These are phyloP conservation scores for Mycena rosella DNA, from an alignment of 768 basidiomycete species.

Conservation along the genomic window DNA sequence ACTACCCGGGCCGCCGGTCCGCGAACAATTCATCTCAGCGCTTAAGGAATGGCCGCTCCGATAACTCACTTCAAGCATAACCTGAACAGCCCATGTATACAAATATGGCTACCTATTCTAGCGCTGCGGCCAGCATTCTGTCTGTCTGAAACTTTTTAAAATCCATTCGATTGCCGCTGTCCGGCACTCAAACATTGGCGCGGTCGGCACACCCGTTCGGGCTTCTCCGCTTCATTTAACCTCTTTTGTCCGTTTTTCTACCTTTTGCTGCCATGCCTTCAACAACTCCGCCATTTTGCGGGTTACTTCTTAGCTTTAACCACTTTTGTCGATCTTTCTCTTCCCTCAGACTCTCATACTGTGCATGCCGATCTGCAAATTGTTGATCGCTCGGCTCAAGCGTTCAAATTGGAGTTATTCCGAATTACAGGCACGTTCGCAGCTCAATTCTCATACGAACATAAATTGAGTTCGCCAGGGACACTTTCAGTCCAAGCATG, in stretches of 20 bases:
- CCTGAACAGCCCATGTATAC: constrained; percentile 1
- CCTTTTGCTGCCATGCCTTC: not conserved
- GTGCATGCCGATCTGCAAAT: constrained; percentile 1
- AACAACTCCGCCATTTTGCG: constrained; percentile 3
- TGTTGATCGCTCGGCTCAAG: not conserved
- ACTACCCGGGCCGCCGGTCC: not conserved
- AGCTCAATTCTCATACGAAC: too few species aligned
- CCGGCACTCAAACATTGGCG: not conserved
- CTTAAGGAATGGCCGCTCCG: not conserved
- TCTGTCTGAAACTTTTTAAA: not conserved
- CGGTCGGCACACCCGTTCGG: constrained; percentile 1
- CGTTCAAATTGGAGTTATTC: constrained; percentile 10
- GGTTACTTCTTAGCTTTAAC: not conserved
- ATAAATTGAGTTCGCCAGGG: too few species aligned
- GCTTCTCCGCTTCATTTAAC: constrained; percentile 6
- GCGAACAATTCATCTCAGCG: not conserved
- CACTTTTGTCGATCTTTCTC: constrained; percentile 6
- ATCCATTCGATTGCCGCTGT: not conserved
- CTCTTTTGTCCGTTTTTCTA: constrained; percentile 2
- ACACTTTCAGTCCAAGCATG: not conserved
- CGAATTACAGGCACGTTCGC: constrained; percentile 10
- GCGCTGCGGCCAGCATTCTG: not conserved
- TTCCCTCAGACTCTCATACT: constrained; percentile 4
- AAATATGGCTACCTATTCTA: not conserved
- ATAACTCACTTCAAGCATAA: not conserved